Base-by-base conservation (phyloP, 768 basidiomycete species). In the Rhodotorula paludigena region DNA sequence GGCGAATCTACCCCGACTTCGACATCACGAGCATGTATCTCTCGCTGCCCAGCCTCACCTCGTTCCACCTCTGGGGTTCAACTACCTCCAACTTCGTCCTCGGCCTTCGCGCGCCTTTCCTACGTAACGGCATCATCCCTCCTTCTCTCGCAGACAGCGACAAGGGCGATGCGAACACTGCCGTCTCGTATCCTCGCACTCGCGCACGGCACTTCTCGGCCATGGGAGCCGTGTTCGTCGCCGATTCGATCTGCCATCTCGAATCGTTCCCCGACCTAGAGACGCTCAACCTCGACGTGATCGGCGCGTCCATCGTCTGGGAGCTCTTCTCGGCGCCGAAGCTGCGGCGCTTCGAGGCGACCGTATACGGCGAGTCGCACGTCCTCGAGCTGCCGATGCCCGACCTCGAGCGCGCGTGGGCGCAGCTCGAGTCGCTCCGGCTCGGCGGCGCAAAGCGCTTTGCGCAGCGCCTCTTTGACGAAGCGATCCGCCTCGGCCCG, bases 1-100 rank as follows among this genome's bases (percentile, higher is more conserved):
- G 67, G 0, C 49, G 67, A 5, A 57, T 53, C 30, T 68, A 68
- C 51, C 67, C 67, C 44, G 67, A 57, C 28, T 68, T 68, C 20
- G 61, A 68, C 45, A 32, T 68, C 28, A 25, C 41, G 25, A 55
- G 25, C 47, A 30, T 63, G n/a, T 68, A 52, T 33, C 20, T 25
- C 35, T 42, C 25, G 6, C 63, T 68, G n/a, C 61, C 61, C 1
- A 3, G 32, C 7, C 53, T 68, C 51, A 32, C 18, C 21, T 11
- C 30, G 21, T 58, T 68, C 25, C 28, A 49, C 28, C 11, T 68
- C 5, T 55, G 61, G 44, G 67, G 61, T 15, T 39, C 28, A 21
- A 59, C 61, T 25, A 38, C 52, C 18, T 59, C 57, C 16, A 59
- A 44, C 38, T 68, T 60, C 18, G 52, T 68, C n/a, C 45, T 62